Conservation (phyloP, 352 stramenopile genomes). For the Phytopythium oedochilum region DNA sequence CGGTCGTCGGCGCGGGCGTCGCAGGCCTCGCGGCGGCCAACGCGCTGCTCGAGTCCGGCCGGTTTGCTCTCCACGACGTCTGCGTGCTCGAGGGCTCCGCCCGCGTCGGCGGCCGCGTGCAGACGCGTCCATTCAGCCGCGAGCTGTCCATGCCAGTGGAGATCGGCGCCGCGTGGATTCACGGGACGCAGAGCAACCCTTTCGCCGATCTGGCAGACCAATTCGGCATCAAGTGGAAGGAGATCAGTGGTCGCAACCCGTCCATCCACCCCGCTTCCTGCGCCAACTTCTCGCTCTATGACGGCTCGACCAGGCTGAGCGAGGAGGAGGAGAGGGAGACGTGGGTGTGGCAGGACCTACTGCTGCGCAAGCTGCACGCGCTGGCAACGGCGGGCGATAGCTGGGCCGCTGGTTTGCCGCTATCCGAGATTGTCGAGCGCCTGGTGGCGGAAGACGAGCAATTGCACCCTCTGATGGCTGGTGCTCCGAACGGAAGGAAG, state of each 20-base stretch:
- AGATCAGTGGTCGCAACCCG: constrained; percentile 52
- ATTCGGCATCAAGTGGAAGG: constrained; percentile 44
- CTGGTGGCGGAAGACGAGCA: constrained; percentile 21
- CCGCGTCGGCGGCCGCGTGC: constrained; percentile 49
- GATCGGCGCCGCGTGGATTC: constrained; percentile 58
- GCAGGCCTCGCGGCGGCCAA: constrained; percentile 42
- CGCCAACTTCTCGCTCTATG: constrained; percentile 36
- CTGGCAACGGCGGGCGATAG: constrained; percentile 22
- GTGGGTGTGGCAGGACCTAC: constrained; percentile 39
- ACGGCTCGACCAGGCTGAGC: constrained; percentile 21
- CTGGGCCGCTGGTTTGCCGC: constrained; percentile 5
- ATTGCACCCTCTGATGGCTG: constrained; percentile 2
- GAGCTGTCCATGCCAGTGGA: constrained; percentile 43
- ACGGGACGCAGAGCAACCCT: constrained; percentile 38
- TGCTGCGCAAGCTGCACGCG: constrained; percentile 39
- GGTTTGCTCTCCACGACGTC: constrained; percentile 28
- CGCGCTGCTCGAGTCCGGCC: constrained; percentile 27
- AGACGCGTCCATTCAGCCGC: constrained; percentile 44
- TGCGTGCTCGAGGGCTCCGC: constrained; percentile 42
- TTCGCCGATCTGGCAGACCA: constrained; percentile 33
- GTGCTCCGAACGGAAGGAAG: constrained; percentile 7
- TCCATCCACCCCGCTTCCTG: constrained; percentile 61
- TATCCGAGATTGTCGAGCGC: constrained; percentile 32
- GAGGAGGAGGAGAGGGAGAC: constrained; percentile 27
- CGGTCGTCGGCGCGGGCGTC: constrained; percentile 43